Base-by-base conservation (phyloP, 2,329 filamentous ascomycete species). In the Rugonectria rugulosa region DNA sequence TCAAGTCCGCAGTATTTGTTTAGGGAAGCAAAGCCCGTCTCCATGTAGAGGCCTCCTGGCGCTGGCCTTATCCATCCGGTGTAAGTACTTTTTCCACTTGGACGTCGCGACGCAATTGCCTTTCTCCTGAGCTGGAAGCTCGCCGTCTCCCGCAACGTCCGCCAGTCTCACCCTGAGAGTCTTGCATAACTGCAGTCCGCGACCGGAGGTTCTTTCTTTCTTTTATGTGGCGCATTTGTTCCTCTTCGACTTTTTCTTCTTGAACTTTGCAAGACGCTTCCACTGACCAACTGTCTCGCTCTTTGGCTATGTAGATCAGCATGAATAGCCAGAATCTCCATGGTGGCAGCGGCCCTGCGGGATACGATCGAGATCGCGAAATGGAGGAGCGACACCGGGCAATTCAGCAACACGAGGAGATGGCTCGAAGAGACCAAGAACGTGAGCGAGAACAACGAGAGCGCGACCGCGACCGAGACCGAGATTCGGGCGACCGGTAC, bases 401-500 rank as follows among this genome's bases (percentile, higher is more conserved):
- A 54, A 69, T 78, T 42, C 78, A 77, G 41, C 76, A 79, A 53
- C 76, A 78, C 60, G 79, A 81, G 51, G 79, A 81, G 44, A 77
- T 81, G 68, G 74, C 75, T 20, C 75, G 74, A 45, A 67, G 73
- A 55, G 74, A 76, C 53, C 71, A 75, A 62, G 79, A 81, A 63
- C 77, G 78, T 62, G 75, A 76, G 64, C 75, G 78, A 61, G 76
- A 86, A 59, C 29, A 91, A 63, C 82, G 88, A 69, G 88, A 91
- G 58, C 69, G 70, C 52, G 72, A 75, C 55, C 70, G 72, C 60
- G 72, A 75, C 50, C 73, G 86, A 65, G 87, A 90, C 62, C 82
- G 88, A 70, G 88, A 91, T 62, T 79, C 84, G 56, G 81, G 84
- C 70, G 87, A 88, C 37, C 83, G 86, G 46, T 88, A 87, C 68